These are phyloP conservation scores for Metschnikowia santaceciliae DNA, from an alignment of 805 yeast species.

Conservation along the genomic window DNA sequence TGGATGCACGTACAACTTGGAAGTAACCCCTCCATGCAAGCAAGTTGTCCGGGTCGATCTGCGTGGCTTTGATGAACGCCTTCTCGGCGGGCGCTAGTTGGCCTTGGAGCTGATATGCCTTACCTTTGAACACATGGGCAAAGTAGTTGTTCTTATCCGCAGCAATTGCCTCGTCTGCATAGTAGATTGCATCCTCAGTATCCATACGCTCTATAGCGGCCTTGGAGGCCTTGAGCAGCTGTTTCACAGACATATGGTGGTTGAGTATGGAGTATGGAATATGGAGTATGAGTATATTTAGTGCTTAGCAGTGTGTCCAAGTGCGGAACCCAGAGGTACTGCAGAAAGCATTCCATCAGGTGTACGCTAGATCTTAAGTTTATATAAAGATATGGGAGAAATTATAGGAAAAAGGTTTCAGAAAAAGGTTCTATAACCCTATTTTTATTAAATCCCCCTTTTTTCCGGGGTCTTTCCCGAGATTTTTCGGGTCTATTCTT, in stretches of 20 bases:
- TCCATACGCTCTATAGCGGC: slow-evolving; percentile 52
- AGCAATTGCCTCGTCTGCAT: slow-evolving; percentile 52
- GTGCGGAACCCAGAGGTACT: neutral
- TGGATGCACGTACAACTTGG: slow-evolving; percentile 36
- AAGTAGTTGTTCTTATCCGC: slow-evolving; percentile 55
- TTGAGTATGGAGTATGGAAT: neutral
- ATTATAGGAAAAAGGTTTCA: no score
- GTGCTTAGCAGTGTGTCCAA: neutral
- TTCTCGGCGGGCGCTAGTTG: slow-evolving; percentile 36
- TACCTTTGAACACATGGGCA: slow-evolving; percentile 71
- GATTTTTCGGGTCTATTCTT: no score
- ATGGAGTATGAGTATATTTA: no score
- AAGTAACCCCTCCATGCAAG: slow-evolving; percentile 82
- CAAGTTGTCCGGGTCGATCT: slow-evolving; percentile 46
- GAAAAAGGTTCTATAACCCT: no score
- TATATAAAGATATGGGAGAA: no score
- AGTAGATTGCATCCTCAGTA: slow-evolving; percentile 57
- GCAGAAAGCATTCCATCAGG: neutral
- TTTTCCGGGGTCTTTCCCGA: no score
- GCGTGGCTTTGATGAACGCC: slow-evolving; percentile 48
- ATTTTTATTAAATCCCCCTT: no score
- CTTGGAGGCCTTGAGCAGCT: slow-evolving; percentile 37
- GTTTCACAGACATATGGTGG: slow-evolving; percentile 22
- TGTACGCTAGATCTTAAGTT: no score
- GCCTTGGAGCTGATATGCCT: slow-evolving; percentile 50